phyloP scores from a whole-genome alignment of 2,329 filamentous ascomycete species.

The Paraconiothyrium sp. region DNA sequence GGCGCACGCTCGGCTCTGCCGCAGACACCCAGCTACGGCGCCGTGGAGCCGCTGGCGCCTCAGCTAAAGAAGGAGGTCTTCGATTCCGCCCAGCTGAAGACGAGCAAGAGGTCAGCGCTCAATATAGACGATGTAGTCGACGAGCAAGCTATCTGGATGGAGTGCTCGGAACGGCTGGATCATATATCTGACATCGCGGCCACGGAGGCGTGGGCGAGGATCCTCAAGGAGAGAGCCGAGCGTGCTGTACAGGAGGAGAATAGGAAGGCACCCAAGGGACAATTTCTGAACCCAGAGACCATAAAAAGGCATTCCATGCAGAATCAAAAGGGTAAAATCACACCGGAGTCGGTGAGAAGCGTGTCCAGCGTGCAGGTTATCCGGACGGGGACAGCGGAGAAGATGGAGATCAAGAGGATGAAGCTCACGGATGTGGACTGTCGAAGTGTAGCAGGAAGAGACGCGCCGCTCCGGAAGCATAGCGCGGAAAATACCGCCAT shows the following conservation, averaged over 20 bases:
- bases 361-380: neutral
- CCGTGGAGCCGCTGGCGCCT: neutral
- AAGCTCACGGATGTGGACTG: neutral
- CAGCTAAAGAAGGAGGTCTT: neutral
- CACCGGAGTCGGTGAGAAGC: too few species aligned
- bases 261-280: too few species aligned
- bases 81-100: too few species aligned
- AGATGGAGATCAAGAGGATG: neutral
- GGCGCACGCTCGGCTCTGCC: neutral
- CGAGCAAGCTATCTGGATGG: neutral
- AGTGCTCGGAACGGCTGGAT: neutral
- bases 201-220: conserved; percentile 1
- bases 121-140: neutral
- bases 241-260: too few species aligned
- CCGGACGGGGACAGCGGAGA: neutral
- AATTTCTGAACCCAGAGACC: too few species aligned
- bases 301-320: neutral
- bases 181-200: neutral
- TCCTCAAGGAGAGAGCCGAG: neutral
- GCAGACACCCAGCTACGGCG: neutral
- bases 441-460: neutral
- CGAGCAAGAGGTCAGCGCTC: too few species aligned
- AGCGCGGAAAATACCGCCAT: neutral
- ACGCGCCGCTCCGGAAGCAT: neutral
- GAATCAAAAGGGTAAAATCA: too few species aligned